phyloP scores from a whole-genome alignment of 192 early-diverging fungal genomes.

The Podila epigama region DNA sequence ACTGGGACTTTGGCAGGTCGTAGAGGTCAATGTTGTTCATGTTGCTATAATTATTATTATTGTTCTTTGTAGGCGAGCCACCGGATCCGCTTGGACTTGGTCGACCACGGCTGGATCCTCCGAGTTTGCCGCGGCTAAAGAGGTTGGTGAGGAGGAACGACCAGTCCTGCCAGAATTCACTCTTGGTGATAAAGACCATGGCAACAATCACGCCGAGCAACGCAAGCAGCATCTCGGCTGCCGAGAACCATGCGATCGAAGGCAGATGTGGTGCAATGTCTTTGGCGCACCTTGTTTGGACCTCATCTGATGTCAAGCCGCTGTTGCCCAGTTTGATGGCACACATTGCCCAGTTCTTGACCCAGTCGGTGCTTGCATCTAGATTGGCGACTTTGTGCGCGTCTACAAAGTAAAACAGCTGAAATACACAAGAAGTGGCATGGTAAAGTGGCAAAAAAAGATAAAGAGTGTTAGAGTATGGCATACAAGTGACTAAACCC shows the following conservation, averaged over 20 bases:
- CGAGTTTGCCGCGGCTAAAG: conserved; percentile 13
- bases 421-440: background rate
- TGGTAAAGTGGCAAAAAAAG: background rate
- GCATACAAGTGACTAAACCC: background rate
- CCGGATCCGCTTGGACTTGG: background rate
- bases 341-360: conserved; percentile 17
- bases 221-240: conserved; percentile 27
- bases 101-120: background rate
- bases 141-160: conserved; percentile 3
- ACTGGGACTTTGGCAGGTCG: too few relatives aligned
- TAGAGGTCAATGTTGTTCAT: too few relatives aligned
- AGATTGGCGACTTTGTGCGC: conserved; percentile 9
- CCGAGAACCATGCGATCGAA: conserved; percentile 32
- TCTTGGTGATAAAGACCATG: conserved; percentile 28
- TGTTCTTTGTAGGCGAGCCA: background rate
- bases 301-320: conserved; percentile 6
- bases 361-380: conserved; percentile 3
- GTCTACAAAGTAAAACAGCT: conserved; percentile 44
- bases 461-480: background rate
- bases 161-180: conserved; percentile 45
- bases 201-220: conserved; percentile 20
- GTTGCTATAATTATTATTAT: background rate
- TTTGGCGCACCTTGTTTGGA: conserved; percentile 17
- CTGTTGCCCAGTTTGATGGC: background rate
- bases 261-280: conserved; percentile 5